Evolutionary conservation across 2,329 filamentous ascomycete species (phyloP).

Genomic region (Hymenoscyphus repandus): DNA sequence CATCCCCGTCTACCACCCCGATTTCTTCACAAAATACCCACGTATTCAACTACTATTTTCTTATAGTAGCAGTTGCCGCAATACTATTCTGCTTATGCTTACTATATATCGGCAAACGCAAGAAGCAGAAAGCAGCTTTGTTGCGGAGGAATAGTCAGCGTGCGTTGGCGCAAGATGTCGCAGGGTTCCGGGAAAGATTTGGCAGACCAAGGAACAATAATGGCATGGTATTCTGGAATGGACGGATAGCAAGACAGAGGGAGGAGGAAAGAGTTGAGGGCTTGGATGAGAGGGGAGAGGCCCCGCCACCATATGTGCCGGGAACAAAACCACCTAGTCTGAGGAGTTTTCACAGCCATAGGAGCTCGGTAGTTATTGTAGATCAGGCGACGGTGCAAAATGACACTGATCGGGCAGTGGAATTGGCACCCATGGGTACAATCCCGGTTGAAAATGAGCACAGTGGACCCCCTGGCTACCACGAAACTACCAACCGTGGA

Average conservation of each 20-base stretch:
- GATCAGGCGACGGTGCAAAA: neutral
- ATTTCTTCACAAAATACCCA: constrained; percentile 24
- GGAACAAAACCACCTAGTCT: constrained; percentile 28
- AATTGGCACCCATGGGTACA: constrained; percentile 11
- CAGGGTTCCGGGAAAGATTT: constrained; percentile 15
- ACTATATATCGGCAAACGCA: constrained; percentile 39
- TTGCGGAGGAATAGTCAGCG: constrained; percentile 24
- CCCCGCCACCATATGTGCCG: constrained; percentile 55
- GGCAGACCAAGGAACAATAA: constrained; percentile 3
- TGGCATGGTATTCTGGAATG: constrained; percentile 13
- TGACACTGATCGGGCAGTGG: constrained; percentile 9
- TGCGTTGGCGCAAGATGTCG: constrained; percentile 28
- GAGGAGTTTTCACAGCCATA: constrained; percentile 4
- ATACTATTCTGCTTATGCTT: constrained; percentile 38
- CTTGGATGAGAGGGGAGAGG: constrained; percentile 58
- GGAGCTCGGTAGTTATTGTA: constrained; percentile 1
- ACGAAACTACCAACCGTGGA: constrained; percentile 11
- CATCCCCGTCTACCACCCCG: constrained; percentile 25
- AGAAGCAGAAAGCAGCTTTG: constrained; percentile 18
- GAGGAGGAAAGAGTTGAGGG: constrained; percentile 41
- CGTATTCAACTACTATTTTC: constrained; percentile 51
- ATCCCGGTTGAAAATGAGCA: neutral
- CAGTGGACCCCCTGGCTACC: constrained; percentile 21
- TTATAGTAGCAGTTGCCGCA: constrained; percentile 43
- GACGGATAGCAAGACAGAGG: neutral